Evolutionary conservation across 345 rosid genomes (phyloP).

Genomic region (Rhodomyrtus tomentosa): DNA sequence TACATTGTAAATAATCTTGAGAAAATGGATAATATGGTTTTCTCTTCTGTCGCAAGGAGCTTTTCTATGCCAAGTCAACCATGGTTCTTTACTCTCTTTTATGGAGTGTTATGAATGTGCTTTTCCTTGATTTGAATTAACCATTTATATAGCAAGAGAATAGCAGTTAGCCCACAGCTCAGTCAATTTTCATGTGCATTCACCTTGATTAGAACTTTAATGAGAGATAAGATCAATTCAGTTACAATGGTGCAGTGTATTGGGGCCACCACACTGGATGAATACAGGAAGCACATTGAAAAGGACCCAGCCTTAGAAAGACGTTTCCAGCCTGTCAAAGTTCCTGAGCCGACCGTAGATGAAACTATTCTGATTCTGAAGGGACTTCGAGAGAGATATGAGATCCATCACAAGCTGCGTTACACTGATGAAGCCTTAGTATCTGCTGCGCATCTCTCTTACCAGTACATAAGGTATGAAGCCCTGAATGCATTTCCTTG

Average conservation of each 20-base stretch:
- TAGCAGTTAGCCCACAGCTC: neutral
- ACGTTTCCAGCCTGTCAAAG: conserved; percentile 97
- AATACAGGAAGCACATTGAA: conserved; percentile 96
- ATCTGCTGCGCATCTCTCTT: conserved; percentile 88
- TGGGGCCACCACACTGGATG: conserved; percentile 96
- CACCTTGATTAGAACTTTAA: neutral
- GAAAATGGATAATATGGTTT: neutral
- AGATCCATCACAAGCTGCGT: conserved; percentile 96
- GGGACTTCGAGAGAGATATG: conserved; percentile 90
- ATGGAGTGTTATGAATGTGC: neutral
- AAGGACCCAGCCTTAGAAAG: conserved; percentile 99
- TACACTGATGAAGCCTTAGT: conserved; percentile 87
- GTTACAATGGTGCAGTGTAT: conserved; percentile 56
- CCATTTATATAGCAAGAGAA: neutral
- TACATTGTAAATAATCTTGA: neutral
- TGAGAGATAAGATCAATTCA: neutral
- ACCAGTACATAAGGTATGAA: conserved; percentile 88
- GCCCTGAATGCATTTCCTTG: neutral
- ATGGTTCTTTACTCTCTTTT: neutral
- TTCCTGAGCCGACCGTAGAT: conserved; percentile 94
- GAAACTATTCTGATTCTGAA: conserved; percentile 91
- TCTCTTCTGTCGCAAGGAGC: neutral
- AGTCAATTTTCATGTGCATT: neutral
- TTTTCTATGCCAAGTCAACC: neutral
- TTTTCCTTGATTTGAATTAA: neutral